Percentiles rank a stretch among this genome's conserved stretches.
Conservation (phyloP, 2,329 filamentous ascomycete genomes). For the Diplodia intermedia region DNA sequence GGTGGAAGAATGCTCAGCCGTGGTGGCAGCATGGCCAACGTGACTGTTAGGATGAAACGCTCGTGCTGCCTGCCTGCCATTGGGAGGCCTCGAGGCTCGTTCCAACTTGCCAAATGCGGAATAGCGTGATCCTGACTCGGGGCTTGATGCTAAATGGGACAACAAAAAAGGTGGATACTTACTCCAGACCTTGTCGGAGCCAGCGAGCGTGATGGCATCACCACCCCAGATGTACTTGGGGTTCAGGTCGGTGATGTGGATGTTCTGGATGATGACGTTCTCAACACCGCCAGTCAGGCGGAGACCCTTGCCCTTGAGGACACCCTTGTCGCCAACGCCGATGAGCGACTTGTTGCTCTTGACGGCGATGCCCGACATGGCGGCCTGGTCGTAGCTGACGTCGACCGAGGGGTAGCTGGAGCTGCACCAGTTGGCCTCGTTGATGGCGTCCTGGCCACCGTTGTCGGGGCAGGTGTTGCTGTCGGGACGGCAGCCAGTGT, state of each 20-base stretch:
- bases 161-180: background rate
- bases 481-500: slow-evolving; percentile 23
- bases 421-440: slow-evolving; percentile 31
- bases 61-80: background rate
- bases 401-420: slow-evolving; percentile 8
- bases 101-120: slow-evolving; percentile 1
- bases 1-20: background rate
- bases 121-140: slow-evolving; percentile 14
- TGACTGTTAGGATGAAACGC: slow-evolving; percentile 3
- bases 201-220: slow-evolving; percentile 48
- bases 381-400: slow-evolving; percentile 47
- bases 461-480: slow-evolving; percentile 28
- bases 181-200: slow-evolving; percentile 46
- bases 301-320: slow-evolving; percentile 54
- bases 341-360: slow-evolving; percentile 53
- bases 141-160: slow-evolving; percentile 32
- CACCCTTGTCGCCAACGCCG: slow-evolving; percentile 49
- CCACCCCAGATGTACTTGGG: slow-evolving; percentile 50
- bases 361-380: slow-evolving; percentile 43
- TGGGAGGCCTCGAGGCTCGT: slow-evolving; percentile 11
- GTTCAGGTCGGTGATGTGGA: slow-evolving; percentile 47
- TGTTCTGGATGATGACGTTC: slow-evolving; percentile 52
- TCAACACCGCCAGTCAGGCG: slow-evolving; percentile 43
- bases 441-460: slow-evolving; percentile 30
- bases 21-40: background rate